These are phyloP conservation scores for Brassica incana DNA, from an alignment of 345 rosid genomes.

Conservation along the genomic window DNA sequence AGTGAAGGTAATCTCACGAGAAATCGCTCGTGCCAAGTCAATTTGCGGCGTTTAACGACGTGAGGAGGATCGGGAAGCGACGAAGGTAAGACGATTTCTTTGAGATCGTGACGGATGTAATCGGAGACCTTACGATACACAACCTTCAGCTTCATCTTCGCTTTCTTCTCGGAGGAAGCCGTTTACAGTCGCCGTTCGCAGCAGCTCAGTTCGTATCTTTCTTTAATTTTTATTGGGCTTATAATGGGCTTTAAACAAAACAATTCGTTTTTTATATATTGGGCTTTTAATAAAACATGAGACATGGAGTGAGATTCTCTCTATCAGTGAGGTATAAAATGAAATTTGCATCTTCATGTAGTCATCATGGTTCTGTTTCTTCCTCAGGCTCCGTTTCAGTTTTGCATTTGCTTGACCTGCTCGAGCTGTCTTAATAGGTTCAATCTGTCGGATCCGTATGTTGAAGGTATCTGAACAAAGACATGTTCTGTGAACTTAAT, in stretches of 20 bases:
- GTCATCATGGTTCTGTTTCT: conserved; percentile 45
- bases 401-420: conserved; percentile 75
- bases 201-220: neutral
- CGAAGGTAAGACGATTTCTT: conserved; percentile 90
- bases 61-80: conserved; percentile 92
- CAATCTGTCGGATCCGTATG: conserved; percentile 91
- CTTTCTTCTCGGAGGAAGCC: conserved; percentile 31
- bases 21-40: conserved; percentile 75
- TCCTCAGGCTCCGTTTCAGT: conserved; percentile 58
- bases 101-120: conserved; percentile 76
- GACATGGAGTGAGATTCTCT: conserved; percentile 59
- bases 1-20: conserved; percentile 43
- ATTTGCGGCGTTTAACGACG: conserved; percentile 65
- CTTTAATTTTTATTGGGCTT: neutral
- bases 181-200: neutral
- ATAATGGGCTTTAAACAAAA: neutral
- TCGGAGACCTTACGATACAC: conserved; percentile 60
- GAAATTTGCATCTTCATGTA: neutral
- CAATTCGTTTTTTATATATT: neutral
- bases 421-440: conserved; percentile 89
- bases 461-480: conserved; percentile 78
- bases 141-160: conserved; percentile 58
- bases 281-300: neutral
- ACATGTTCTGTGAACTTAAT: conserved; percentile 9
- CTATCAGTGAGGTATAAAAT: conserved; percentile 41